Evolutionary conservation across 2,329 filamentous ascomycete genomes (phyloP).

Genomic region (Trichoderma sp.): DNA sequence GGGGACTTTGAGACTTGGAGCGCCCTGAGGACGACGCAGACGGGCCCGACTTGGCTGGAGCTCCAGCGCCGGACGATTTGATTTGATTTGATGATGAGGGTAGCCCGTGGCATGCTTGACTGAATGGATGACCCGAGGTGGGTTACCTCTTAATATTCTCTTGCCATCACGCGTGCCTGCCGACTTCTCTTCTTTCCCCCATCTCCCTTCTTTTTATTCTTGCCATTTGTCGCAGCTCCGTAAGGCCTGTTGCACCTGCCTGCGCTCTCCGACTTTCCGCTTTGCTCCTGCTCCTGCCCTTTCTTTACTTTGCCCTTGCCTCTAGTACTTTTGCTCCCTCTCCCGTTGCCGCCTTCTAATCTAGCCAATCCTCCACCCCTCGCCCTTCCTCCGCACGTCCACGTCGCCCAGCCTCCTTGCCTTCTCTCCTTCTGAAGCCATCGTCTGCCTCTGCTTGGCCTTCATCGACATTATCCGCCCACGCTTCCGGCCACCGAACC

Average conservation of each 20-base stretch:
- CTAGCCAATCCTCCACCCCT: conserved; percentile 2
- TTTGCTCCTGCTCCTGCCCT: background rate
- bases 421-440: background rate
- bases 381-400: conserved; percentile 17
- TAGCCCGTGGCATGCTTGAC: background rate
- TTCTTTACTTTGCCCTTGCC: background rate
- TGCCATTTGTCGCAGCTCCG: background rate
- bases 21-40: conserved; percentile 8
- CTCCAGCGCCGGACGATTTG: conserved; percentile 9
- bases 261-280: background rate
- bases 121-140: conserved; percentile 2
- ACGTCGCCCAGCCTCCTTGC: conserved; percentile 25
- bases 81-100: conserved; percentile 3
- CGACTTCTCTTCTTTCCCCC: background rate
- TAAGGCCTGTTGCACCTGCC: background rate
- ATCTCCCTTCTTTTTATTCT: background rate
- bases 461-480: conserved; percentile 3
- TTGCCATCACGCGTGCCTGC: conserved; percentile 11
- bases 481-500: background rate
- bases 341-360: background rate
- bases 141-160: background rate
- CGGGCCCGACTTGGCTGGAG: conserved; percentile 1
- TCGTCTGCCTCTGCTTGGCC: background rate
- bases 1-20: background rate
- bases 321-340: background rate